Base-by-base conservation (phyloP, 139 green algal species). In the Dunaliella primolecta region DNA sequence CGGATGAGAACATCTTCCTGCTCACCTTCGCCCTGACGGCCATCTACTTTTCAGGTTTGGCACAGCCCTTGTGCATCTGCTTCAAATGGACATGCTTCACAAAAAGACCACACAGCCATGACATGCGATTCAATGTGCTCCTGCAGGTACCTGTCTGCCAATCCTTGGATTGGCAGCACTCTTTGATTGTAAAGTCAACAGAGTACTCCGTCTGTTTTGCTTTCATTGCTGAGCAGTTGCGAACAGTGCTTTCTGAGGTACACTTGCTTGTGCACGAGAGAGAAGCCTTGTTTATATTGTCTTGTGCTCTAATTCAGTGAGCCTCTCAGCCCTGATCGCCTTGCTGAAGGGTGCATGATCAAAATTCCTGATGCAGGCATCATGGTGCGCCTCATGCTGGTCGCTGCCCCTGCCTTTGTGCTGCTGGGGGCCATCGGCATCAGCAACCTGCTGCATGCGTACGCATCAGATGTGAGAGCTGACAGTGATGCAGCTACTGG, bases 381-480 rank as follows among this genome's bases (percentile, higher is more conserved):
- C 79, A 94, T 94, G 91, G 91, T 94, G 55, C 89, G 92, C 35
- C 89, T 95, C 35, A 93, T 95, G 88, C 89, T 95, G 55, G 92
- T 95, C 31, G 91, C 92, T 21, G 90, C 92, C 0, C 92, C 92
- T 35, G 91, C 92, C 27, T 92, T 92, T 77, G 89, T 92, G 84
- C 87, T 92, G 81, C 86, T 92, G 38, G 87, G 84, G 20, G 77
- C 87, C 20, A 55, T 92, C 7, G 75, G 86, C 33, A 74, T 92
- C 34, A 85, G 70, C 55, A 64, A 80, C 64, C 89, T 85, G 24
- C 72, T 92, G 36, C 57, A 87, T 36, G 64, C 15, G 1, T 81
- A 80, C 75, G 30, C 7, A 2, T 24, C 2, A 30, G 85, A 89
- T 32, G 15, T 84, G 3, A 64, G 81, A 64, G 56, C 56, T 72